phyloP scores from a whole-genome alignment of 805 yeast genomes.

The Zygoascus flipseniorum region DNA sequence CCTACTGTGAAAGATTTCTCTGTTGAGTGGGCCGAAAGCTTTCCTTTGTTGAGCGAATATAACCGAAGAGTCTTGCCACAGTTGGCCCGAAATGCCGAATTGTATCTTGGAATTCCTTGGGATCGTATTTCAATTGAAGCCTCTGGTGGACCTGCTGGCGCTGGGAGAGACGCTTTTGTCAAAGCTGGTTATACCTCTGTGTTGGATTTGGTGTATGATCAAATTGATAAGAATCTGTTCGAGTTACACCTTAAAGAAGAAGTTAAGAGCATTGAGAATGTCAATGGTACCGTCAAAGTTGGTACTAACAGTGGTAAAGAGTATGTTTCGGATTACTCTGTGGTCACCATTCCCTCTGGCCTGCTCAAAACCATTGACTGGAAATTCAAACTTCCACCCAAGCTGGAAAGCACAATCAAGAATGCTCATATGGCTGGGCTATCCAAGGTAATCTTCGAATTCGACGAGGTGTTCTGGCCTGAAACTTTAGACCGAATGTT shows the following conservation, averaged over 20 bases:
- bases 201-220: slow-evolving; percentile 35
- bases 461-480: slow-evolving; percentile 54
- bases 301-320: slow-evolving; percentile 20
- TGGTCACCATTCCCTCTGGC: slow-evolving; percentile 75
- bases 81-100: slow-evolving; percentile 50
- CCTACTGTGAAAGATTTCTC: slow-evolving; percentile 44
- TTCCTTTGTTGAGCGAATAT: slow-evolving; percentile 29
- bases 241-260: slow-evolving; percentile 35
- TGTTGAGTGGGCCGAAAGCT: slow-evolving; percentile 34
- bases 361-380: slow-evolving; percentile 45
- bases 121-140: slow-evolving; percentile 40
- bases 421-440: slow-evolving; percentile 54
- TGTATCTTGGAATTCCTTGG: slow-evolving; percentile 77
- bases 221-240: slow-evolving; percentile 29
- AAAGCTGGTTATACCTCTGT: slow-evolving; percentile 50
- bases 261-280: slow-evolving; percentile 32
- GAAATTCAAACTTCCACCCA: slow-evolving; percentile 45
- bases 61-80: slow-evolving; percentile 45
- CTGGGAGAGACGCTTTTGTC: slow-evolving; percentile 72
- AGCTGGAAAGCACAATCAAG: slow-evolving; percentile 32
- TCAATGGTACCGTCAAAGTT: slow-evolving; percentile 19
- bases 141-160: slow-evolving; percentile 51
- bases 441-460: slow-evolving; percentile 68
- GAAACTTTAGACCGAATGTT: slow-evolving; percentile 41
- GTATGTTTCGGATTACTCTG: slow-evolving; percentile 43